Base-by-base conservation (phyloP, 495 filamentous ascomycete species). In the Daldinia caldariorum region DNA sequence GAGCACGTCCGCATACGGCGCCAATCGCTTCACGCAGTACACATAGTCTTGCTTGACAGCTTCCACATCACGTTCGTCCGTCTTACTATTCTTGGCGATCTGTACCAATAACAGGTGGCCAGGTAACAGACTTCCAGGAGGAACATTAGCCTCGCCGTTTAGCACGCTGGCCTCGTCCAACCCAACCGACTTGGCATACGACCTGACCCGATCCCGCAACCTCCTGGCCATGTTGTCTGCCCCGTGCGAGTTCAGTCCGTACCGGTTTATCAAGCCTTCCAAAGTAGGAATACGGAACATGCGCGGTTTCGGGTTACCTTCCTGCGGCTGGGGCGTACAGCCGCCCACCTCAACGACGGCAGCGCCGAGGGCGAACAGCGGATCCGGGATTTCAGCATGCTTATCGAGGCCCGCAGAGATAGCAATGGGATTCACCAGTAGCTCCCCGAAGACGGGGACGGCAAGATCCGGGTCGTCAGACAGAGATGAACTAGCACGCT, bases 321-420 rank as follows among this genome's bases (percentile, higher is more conserved):
- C 86, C 75, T 99, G 96, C 0, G 94, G 91, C 4, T 86, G 78
- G 0, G 94, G 92, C 5, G 95, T 97, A 43, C 90, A 90, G 26
- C 94, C 96, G 61, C 95, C 96, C 5, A 99, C 89, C 76, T 98
- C 95, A 37, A 99, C 90, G 50, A 97, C 85, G 5, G 86, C 87
- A 5, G 93, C 88, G 18, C 94, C 94, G 6, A 97, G 83, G 2
- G 88, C 90, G 63, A 97, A 90, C 10, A 98, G 85, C 2, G 89
- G 83, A 66, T 93, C 90, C 4, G 93, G 91, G 58, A 97, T 89
- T 16, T 96, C 91, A 45, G 89, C 96, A 76, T 96, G 86, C 80
- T 99, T 98, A 82, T 99, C 95, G 14, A 99, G 86, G 37, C 95
- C 95, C 8, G 92, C 96, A 6, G 94, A 96, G 53, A 93, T 97